A percentile compares a stretch with the other conserved stretches of the same genome.
Conservation (phyloP, 2,329 filamentous ascomycete species). For the Colletotrichum neosansevieriae region DNA sequence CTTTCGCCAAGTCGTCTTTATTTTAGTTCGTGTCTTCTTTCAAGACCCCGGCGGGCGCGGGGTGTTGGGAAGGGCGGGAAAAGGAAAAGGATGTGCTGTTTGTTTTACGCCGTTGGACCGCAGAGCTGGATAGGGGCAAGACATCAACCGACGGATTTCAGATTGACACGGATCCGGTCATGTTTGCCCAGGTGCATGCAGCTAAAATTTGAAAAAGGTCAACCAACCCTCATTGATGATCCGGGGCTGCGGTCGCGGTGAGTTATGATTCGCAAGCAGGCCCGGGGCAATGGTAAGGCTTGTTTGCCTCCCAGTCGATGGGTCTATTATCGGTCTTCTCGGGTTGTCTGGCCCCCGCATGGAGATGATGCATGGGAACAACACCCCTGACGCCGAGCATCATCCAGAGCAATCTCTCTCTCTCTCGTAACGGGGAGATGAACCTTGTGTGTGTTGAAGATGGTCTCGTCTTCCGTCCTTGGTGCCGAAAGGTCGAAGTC, state of each 20-base stretch:
- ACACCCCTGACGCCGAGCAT: slow-evolving; percentile 22
- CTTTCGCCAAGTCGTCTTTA: slow-evolving; percentile 24
- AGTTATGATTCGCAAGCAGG: slow-evolving; percentile 27
- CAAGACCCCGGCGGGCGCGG: not conserved
- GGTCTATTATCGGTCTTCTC: no score
- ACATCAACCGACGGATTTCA: slow-evolving; percentile 4
- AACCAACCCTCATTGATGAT: slow-evolving; percentile 27
- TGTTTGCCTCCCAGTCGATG: no score
- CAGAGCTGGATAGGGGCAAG: not conserved
- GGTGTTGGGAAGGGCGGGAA: not conserved
- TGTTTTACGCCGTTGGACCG: not conserved
- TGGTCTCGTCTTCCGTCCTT: not conserved
- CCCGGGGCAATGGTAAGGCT: slow-evolving; percentile 6
- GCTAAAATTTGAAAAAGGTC: slow-evolving; percentile 23
- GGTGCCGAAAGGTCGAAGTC: not conserved
- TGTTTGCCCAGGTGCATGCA: slow-evolving; percentile 20
- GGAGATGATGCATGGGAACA: not conserved
- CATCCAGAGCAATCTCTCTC: slow-evolving; percentile 10
- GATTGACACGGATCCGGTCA: slow-evolving; percentile 6
- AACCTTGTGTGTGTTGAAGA: not conserved
- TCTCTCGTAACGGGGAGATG: slow-evolving; percentile 14
- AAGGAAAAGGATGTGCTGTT: no score
- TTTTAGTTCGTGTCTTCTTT: slow-evolving; percentile 9
- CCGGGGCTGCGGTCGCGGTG: slow-evolving; percentile 25
- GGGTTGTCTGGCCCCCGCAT: no score